These are phyloP conservation scores for Rhodotorula sp. DNA, from an alignment of 1,284 basidiomycete species.

Conservation along the genomic window DNA sequence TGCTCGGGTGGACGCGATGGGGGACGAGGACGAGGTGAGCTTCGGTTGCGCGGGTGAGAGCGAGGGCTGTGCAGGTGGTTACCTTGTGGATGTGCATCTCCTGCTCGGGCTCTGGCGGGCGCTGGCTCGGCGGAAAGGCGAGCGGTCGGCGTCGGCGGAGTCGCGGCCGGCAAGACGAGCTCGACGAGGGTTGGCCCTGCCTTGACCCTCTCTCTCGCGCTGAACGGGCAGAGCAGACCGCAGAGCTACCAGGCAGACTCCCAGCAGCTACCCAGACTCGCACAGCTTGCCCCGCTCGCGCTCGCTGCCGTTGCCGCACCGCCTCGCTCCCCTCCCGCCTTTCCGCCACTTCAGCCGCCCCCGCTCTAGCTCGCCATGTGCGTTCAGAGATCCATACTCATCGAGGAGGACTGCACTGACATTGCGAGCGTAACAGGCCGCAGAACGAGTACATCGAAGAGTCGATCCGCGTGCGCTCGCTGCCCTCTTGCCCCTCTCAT, in stretches of 20 bases:
- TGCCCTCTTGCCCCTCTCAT: slow-evolving; percentile 48
- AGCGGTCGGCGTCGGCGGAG: background rate
- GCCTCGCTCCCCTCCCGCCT: background rate
- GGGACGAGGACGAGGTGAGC: background rate
- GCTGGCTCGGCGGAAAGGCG: background rate
- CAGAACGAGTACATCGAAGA: slow-evolving; percentile 78
- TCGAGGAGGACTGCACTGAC: background rate
- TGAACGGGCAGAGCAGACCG: background rate
- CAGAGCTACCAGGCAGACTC: no score
- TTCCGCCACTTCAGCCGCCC: background rate
- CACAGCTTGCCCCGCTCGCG: background rate
- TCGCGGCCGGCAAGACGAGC: background rate
- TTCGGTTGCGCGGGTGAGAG: no score
- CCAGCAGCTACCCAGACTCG: no score
- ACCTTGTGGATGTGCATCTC: slow-evolving; percentile 40
- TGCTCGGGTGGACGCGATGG: slow-evolving; percentile 48
- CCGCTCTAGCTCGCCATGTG: background rate
- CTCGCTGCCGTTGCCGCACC: background rate
- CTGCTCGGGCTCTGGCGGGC: background rate
- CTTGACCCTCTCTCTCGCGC: background rate
- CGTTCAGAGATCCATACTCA: background rate
- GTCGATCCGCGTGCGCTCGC: slow-evolving; percentile 58
- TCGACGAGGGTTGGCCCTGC: background rate
- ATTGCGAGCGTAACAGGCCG: slow-evolving; percentile 22
- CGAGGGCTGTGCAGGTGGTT: background rate